Evolutionary conservation across 1,284 basidiomycete species (phyloP).

Genomic region (Melampsora americana): DNA sequence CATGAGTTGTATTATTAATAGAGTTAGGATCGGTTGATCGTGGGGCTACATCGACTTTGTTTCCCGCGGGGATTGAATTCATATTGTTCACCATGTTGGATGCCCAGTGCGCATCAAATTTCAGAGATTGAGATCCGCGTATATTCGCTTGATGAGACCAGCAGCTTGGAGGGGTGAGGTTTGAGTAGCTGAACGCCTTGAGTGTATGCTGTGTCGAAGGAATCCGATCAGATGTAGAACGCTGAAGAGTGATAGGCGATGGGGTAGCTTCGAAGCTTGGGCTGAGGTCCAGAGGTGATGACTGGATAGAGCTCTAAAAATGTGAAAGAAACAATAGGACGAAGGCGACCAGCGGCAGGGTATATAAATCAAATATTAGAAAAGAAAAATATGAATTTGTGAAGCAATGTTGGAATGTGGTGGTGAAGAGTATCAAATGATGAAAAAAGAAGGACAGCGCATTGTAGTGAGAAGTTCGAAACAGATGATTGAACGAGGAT

Average conservation of each 20-base stretch:
- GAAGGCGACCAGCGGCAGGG: background rate
- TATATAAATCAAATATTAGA: background rate
- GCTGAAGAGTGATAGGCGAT: slow-evolving; percentile 22
- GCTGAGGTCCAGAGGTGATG: too few species aligned
- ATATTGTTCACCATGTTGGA: background rate
- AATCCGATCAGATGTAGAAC: slow-evolving; percentile 33
- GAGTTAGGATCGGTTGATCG: slow-evolving; percentile 4
- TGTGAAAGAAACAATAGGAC: background rate
- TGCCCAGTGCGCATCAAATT: slow-evolving; percentile 26
- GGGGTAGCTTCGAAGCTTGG: slow-evolving; percentile 5
- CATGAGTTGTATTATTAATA: slow-evolving; percentile 1
- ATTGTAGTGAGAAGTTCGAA: too few species aligned
- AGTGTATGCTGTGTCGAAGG: slow-evolving; percentile 15
- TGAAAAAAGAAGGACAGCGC: too few species aligned
- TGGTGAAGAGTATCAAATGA: background rate
- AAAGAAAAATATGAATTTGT: slow-evolving; percentile 4
- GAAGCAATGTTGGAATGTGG: slow-evolving; percentile 1
- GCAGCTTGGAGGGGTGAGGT: slow-evolving; percentile 11
- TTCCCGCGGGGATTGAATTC: background rate
- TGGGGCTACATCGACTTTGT: background rate
- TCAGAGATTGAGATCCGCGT: slow-evolving; percentile 36
- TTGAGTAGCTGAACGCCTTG: slow-evolving; percentile 26
- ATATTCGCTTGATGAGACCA: slow-evolving; percentile 33
- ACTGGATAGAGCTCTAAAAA: too few species aligned
- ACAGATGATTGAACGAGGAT: too few species aligned